phyloP scores from a whole-genome alignment of 78 protist genomes.

The Creolimax fragrantissima region DNA sequence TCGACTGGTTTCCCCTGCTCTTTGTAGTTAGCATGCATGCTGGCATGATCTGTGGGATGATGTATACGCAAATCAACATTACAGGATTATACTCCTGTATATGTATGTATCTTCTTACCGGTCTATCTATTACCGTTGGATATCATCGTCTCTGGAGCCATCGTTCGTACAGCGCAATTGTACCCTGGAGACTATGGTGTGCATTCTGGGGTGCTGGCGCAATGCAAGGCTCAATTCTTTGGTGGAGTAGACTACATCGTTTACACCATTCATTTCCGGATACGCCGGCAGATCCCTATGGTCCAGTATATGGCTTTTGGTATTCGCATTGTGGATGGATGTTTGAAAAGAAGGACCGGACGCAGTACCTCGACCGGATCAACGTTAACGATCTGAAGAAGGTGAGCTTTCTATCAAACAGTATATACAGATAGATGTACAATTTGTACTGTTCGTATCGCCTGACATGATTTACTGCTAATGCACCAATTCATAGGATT shows the following conservation, averaged over 20 bases:
- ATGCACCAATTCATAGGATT: background rate
- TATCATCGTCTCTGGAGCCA: conserved; percentile 44
- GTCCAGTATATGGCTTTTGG: conserved; percentile 26
- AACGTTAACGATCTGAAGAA: conserved; percentile 30
- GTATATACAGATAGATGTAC: too few relatives aligned
- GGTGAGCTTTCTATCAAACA: background rate
- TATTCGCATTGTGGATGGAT: conserved; percentile 57
- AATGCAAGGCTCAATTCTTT: conserved; percentile 33
- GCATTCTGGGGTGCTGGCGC: conserved; percentile 15
- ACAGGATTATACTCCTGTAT: background rate
- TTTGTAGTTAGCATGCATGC: background rate
- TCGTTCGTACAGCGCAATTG: conserved; percentile 27
- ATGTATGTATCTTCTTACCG: background rate
- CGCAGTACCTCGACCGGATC: background rate
- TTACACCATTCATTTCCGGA: conserved; percentile 47
- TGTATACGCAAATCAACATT: background rate
- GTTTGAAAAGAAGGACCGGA: conserved; percentile 28
- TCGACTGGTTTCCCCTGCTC: background rate
- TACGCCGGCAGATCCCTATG: conserved; percentile 50
- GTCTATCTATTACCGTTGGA: conserved; percentile 43
- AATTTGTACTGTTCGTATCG: too few relatives aligned
- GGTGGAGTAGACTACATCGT: conserved; percentile 50
- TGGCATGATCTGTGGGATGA: background rate
- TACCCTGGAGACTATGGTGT: background rate
- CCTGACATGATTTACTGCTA: too few relatives aligned